These are phyloP conservation scores for Phaffomyces thermotolerans DNA, from an alignment of 805 yeast species.

Conservation along the genomic window DNA sequence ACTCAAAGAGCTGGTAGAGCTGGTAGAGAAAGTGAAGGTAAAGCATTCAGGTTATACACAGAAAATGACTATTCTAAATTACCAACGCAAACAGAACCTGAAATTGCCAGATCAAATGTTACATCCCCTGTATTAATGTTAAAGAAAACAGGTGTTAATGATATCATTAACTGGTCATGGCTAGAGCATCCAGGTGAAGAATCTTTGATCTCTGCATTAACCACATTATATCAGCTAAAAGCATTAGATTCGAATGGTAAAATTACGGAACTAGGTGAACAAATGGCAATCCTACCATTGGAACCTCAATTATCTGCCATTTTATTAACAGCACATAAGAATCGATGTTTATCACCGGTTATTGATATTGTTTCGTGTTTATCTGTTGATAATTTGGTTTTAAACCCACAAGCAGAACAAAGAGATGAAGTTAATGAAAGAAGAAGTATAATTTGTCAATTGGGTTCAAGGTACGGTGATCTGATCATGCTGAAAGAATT, in stretches of 20 bases:
- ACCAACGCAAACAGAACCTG: conserved; percentile 84
- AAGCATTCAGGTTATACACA: conserved; percentile 76
- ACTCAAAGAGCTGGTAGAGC: conserved; percentile 97
- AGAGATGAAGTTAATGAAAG: conserved; percentile 80
- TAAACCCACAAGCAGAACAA: conserved; percentile 71
- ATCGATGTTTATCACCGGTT: conserved; percentile 52
- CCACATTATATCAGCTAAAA: conserved; percentile 66
- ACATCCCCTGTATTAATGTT: conserved; percentile 78
- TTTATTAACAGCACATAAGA: conserved; percentile 55
- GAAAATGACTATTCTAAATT: conserved; percentile 61
- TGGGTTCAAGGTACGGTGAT: conserved; percentile 78
- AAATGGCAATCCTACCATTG: conserved; percentile 84
- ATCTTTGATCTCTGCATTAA: conserved; percentile 67
- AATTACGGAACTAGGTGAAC: conserved; percentile 71
- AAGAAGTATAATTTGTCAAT: conserved; percentile 59
- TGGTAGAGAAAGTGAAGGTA: conserved; percentile 95
- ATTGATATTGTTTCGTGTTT: conserved; percentile 88
- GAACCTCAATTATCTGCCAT: conserved; percentile 92
- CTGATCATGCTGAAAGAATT: conserved; percentile 75
- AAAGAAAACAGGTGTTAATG: conserved; percentile 76
- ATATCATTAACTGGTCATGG: conserved; percentile 87
- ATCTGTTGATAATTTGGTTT: conserved; percentile 80
- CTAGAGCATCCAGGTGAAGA: conserved; percentile 82
- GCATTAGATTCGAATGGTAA: conserved; percentile 74
- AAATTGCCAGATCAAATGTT: conserved; percentile 80